Evolutionary conservation across 2,329 filamentous ascomycete genomes (phyloP).

Genomic region (Penicillium sp.): DNA sequence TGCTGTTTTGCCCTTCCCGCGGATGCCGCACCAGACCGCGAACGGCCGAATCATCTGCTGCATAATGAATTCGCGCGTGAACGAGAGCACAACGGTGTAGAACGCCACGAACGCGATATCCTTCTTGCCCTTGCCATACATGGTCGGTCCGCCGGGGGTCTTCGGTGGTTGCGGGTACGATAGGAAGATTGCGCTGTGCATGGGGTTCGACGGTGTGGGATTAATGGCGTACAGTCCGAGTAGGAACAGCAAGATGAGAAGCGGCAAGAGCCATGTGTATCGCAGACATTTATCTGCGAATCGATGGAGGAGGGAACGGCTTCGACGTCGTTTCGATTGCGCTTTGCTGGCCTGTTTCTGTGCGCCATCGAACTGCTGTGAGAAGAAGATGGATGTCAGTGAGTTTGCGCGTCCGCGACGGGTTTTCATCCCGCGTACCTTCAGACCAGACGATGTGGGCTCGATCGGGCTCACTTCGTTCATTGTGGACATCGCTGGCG

Average conservation of each 20-base stretch:
- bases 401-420: constrained; percentile 11
- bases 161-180: constrained; percentile 71
- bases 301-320: constrained; percentile 42
- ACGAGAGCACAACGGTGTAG: constrained; percentile 84
- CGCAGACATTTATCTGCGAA: constrained; percentile 43
- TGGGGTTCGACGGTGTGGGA: constrained; percentile 71
- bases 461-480: constrained; percentile 35
- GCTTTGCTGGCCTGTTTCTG: constrained; percentile 33
- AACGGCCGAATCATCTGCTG: constrained; percentile 78
- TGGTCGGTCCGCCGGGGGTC: constrained; percentile 49
- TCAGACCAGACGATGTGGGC: constrained; percentile 28
- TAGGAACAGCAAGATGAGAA: constrained; percentile 63
- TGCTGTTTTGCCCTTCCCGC: constrained; percentile 70
- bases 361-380: constrained; percentile 22
- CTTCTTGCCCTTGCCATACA: constrained; percentile 85
- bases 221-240: constrained; percentile 68
- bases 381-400: background rate
- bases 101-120: constrained; percentile 85
- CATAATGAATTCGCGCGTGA: constrained; percentile 95
- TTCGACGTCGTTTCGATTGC: constrained; percentile 45
- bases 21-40: constrained; percentile 66
- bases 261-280: constrained; percentile 64
- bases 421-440: constrained; percentile 26
- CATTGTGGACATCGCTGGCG: constrained; percentile 47
- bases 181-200: constrained; percentile 81